Evolutionary conservation across 441 rosid genomes (phyloP).

Genomic region (Brassica hybrid): DNA sequence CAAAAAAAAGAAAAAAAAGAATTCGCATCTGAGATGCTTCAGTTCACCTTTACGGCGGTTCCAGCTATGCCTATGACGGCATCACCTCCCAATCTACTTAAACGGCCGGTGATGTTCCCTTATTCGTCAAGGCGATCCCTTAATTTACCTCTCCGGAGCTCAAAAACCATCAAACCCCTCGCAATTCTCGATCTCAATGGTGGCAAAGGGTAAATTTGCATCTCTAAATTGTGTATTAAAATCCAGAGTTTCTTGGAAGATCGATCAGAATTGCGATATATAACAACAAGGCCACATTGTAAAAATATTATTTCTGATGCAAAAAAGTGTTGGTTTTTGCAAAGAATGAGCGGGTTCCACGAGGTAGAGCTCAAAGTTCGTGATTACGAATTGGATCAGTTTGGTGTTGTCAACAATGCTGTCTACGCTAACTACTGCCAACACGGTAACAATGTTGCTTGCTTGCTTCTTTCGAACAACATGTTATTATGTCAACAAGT

Average conservation of each 20-base stretch:
- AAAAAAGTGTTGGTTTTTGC: slow-evolving; percentile 11
- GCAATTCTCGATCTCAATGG: slow-evolving; percentile 29
- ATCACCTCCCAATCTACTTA: background rate
- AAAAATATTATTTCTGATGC: no score
- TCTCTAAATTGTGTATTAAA: background rate
- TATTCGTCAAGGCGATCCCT: background rate
- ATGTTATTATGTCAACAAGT: background rate
- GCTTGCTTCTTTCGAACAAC: background rate
- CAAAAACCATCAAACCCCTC: background rate
- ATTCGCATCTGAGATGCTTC: background rate
- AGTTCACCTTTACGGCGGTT: slow-evolving; percentile 4
- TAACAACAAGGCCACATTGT: background rate
- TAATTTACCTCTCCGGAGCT: slow-evolving; percentile 1
- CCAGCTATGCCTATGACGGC: background rate
- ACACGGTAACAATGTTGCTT: slow-evolving; percentile 37
- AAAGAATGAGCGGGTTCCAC: slow-evolving; percentile 58
- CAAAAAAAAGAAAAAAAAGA: background rate
- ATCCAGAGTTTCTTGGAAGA: no score
- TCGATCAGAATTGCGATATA: background rate
- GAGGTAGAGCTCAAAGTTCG: slow-evolving; percentile 75
- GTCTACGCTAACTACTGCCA: slow-evolving; percentile 82
- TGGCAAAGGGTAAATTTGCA: slow-evolving; percentile 14
- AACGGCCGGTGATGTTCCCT: background rate
- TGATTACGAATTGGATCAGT: slow-evolving; percentile 85
- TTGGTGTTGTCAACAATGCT: slow-evolving; percentile 86